Conservation (phyloP, 2,329 filamentous ascomycete genomes). For the Neobulgaria alba region DNA sequence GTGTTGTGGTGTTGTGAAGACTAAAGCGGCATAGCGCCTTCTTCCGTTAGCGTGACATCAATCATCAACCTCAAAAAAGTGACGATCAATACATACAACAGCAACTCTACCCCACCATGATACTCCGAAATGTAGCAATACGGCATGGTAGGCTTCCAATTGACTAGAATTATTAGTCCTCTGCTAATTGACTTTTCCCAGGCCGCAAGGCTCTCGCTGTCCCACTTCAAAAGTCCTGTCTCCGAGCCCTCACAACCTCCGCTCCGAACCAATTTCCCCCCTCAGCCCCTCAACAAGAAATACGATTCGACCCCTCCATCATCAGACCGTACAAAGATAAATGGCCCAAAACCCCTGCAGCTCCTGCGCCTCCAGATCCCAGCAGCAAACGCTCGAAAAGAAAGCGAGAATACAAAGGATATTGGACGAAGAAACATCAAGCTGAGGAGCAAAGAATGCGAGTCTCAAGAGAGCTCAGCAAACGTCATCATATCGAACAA, state of each 20-base stretch:
- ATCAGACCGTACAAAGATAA: too few species aligned
- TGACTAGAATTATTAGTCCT: fast-evolving
- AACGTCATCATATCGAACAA: slow-evolving; percentile 32
- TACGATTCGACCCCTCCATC: too few species aligned
- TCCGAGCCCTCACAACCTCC: slow-evolving; percentile 32
- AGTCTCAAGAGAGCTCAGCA: slow-evolving; percentile 20
- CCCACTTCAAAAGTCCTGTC: slow-evolving; percentile 31
- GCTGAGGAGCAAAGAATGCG: slow-evolving; percentile 10
- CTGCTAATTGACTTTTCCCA: slow-evolving; percentile 28
- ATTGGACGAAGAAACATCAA: neutral
- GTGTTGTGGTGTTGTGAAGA: too few species aligned
- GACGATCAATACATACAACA: slow-evolving; percentile 10
- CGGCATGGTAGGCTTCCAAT: slow-evolving; percentile 41
- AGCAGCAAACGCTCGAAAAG: too few species aligned
- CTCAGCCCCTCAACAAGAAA: slow-evolving; percentile 12
- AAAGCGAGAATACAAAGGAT: too few species aligned
- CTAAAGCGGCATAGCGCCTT: slow-evolving; percentile 10
- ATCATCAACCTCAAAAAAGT: slow-evolving; percentile 23
- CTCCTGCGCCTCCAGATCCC: too few species aligned
- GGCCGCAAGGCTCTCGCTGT: slow-evolving; percentile 45
- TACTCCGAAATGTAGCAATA: slow-evolving; percentile 44
- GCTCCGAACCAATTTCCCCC: neutral
- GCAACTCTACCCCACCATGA: slow-evolving; percentile 36
- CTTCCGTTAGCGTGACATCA: slow-evolving; percentile 10
- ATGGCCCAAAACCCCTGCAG: too few species aligned